Evolutionary conservation across 2,329 filamentous ascomycete species (phyloP), one percentile per base, ranked within the genome.

Genomic region (Incumbomyces lentus): DNA sequence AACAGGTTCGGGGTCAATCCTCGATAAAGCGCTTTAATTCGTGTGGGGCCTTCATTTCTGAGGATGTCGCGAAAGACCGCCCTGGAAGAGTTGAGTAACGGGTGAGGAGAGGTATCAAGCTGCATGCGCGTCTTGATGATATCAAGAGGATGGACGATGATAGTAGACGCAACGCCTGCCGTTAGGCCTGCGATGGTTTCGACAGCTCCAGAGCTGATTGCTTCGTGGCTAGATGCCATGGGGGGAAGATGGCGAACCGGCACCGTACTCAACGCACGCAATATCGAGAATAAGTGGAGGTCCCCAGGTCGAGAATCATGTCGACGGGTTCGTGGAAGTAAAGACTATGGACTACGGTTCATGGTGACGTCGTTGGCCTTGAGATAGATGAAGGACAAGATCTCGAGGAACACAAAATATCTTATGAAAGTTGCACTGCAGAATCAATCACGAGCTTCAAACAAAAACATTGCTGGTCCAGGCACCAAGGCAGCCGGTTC

Each of bases 71-170:
- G 67, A 36, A 75, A 62, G 26, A 80, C 70, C 14, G 70, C 69
- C 30, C 73, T 60, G 1, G 76, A 78, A 54, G 68, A 71, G 39
- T 76, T 76, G 40, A 73, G 68, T 68, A 46, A 71, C 67, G 46
- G 68, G 62, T 49, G 65, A 59, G 48, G 59, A 57, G 49, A 65
- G 79, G 52, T 54, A 74, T 64, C 74, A 65, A 64, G 81, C 70
- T 98, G 92, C 62, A 98, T 80, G 53, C 92, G 84, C 51, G 90
- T 96, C 74, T 98, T 98, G 63, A 96, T 81, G 53, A 98, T 81
- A 68, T 98, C 92, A 50, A 98, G 79, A 29, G 92, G 92, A 57
- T 96, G 90, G 44, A 92, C 84, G 47, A 81, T 82, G 40, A 96
- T 74, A 18, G 92, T 96, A 44, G 89, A 84, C 57, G 88, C 76